A percentile compares a stretch with the other conserved stretches of the same genome.
Evolutionary conservation across 176 grass and related monocot genomes (phyloP).

Genomic region (Phragmites australis): DNA sequence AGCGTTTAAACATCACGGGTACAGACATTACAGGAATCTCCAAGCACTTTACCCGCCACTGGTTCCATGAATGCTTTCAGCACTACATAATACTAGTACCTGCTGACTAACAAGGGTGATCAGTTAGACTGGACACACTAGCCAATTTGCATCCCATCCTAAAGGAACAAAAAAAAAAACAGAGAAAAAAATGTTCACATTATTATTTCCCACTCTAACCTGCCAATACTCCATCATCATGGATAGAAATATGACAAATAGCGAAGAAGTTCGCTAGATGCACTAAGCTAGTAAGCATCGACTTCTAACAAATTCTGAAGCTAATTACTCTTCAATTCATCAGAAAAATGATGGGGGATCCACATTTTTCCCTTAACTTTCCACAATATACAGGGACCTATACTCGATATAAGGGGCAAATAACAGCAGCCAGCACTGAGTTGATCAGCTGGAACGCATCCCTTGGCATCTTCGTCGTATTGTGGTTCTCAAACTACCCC

Average conservation of each 20-base stretch:
- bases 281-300: conserved; percentile 49
- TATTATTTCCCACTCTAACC: conserved; percentile 53
- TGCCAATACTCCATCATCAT: conserved; percentile 54
- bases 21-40: conserved; percentile 36
- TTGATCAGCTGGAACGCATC: conserved; percentile 56
- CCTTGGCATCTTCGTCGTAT: conserved; percentile 45
- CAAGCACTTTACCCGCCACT: conserved; percentile 30
- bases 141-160: conserved; percentile 59
- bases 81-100: conserved; percentile 47
- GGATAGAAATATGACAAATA: conserved; percentile 47
- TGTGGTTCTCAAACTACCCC: conserved; percentile 39
- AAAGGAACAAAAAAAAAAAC: conserved; percentile 53
- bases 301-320: conserved; percentile 56
- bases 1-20: conserved; percentile 33
- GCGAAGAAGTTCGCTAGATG: conserved; percentile 42
- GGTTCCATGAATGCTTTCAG: conserved; percentile 56
- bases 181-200: conserved; percentile 32
- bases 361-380: conserved; percentile 49
- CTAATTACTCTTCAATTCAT: conserved; percentile 53
- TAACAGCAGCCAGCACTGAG: conserved; percentile 43
- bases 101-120: conserved; percentile 48
- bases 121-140: conserved; percentile 49
- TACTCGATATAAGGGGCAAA: conserved; percentile 60
- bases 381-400: conserved; percentile 83
- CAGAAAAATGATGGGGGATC: conserved; percentile 57